Base-by-base conservation (phyloP, 768 basidiomycete species). In the Suillus decipiens region DNA sequence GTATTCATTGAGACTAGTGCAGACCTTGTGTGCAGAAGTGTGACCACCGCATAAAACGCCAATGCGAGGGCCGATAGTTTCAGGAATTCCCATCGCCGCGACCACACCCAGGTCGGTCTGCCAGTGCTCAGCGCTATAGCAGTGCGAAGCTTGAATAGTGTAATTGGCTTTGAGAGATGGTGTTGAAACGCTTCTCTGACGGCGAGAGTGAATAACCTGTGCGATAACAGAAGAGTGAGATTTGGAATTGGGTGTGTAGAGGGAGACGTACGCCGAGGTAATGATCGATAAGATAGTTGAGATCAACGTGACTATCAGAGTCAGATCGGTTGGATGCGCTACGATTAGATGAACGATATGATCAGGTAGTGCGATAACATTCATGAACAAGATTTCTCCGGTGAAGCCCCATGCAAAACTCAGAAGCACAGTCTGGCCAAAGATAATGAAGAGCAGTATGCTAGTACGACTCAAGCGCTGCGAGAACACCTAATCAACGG, bases 101-200 rank as follows among this genome's bases (percentile, higher is more conserved):
- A n/a, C n/a, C n/a, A n/a, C n/a, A 57, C 37, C 56, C 56, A 41
- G 28, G 39, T 41, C 24, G 56, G 24, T 17, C 17, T n/a, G n/a
- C n/a, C n/a, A n/a, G n/a, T 41, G 17, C 39, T 57, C 9, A 57
- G 37, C 56, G 56, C 37, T 41, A 57, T 41, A 19, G 56, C 56
- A 19, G 24, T 57, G 39, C 37, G 56, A 31, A 57, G 56, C 39
- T 14, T 31, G 56, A 57, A 31, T 17, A 39, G 39, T 31, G 56
- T 57, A 7, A 41, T 57, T 6, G 42, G 24, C 56, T 24, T 17
- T 12, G 56, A 57, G 39, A 57, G 37, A 17, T 57, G 15, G 17
- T 41, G 28, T 17, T 39, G 56, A 41, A 41, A 17, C 5, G 41
- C 55, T 39, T n/a, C n/a, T n/a, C 41, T 39, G 19, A 41, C 41